Base-by-base conservation (phyloP, 1,284 basidiomycete species). In the Austroboletus novae-zelandiae region DNA sequence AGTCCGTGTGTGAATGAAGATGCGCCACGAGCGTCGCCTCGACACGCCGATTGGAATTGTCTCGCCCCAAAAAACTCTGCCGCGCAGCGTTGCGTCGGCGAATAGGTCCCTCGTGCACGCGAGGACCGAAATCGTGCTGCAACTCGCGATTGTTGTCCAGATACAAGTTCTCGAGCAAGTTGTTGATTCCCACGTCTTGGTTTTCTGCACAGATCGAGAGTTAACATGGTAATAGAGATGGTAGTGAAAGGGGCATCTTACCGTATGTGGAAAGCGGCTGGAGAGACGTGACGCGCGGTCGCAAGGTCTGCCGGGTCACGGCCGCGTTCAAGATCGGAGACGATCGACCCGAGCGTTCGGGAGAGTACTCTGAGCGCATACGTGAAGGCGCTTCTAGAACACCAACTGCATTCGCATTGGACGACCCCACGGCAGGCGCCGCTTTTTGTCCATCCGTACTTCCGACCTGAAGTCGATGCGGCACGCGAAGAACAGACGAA, bases 91-190 rank as follows among this genome's bases (percentile, higher is more conserved):
- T 89, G 9, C 89, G 84, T 37, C 89, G 78, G 34, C 90, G 83
- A 11, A 86, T 71, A 13, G 91, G 88, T 0, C 87, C 86, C 55
- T 89, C 86, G 57, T 89, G 86, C 3, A 94, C 81, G 45, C 80
- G 81, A 1, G 94, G 92, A 5, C 94, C 94, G 62, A 98, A 95
- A 63, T 98, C 94, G 34, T 86, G 78, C 53, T 92, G 83, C 1
- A 92, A 77, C 57, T 95, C 91, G 31, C 86, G 83, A 61, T 81
- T 85, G 57, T 86, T 91, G 62, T 95, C 91, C 43, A 93, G 74
- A 64, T 94, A 95, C n/a, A 94, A 75, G 48, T 91, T 88, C 62
- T 97, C 94, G 14, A 98, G 74, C 14, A 94, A 73, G 47, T 90
- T 88, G 62, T 82, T 88, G 55, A 97, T 89, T 2, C 89, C 89